Base-by-base conservation (phyloP, 306 rosid species). In the Glycyrrhiza uralensis region DNA sequence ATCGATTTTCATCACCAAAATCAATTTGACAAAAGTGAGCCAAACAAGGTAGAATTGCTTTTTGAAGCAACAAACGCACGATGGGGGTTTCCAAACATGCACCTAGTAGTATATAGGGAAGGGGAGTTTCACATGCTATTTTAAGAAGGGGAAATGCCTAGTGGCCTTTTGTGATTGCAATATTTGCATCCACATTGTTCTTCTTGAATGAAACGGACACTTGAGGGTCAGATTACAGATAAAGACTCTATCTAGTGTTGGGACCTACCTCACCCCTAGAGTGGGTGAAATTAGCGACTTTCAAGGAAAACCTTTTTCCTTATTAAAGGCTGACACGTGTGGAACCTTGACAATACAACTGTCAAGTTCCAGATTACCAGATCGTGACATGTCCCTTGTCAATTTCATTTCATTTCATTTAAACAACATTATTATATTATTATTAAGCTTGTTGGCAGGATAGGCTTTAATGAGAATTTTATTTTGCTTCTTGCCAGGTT, bases 281-380 rank as follows among this genome's bases (percentile, higher is more conserved):
- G 46, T 47, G 61, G 41, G 33, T 68, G 72, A 44, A n/a, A 80
- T 75, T 56, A 22, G 52, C 62, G 54, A 28, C 55, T 76, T 76
- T 71, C 15, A 6, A 49, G 76, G 71, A 66, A 22, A 15, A 32
- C 71, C 14, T 20, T 57, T 80, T 79, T 55, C 74, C 81, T 69
- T 50, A 80, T 84, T 41, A 78, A 73, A 62, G 62, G 44, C 33
- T 36, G 75, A 74, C 88, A 76, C 84, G 84, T 82, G 82, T 61
- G 82, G 32, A 67, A 73, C 77, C 63, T 9, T 24, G 51, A 19
- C 74, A 28, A 18, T 23, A 59, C 70, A 83, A 46, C 80, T 80
- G 80, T 70, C 81, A 65, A 18, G 30, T 60, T 69, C 17, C 17
- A 24, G 46, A 62, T 69, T 12, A 60, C 39, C 19, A 28, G 29